Evolutionary conservation across 139 green algal genomes (phyloP).

Genomic region (Tetraselmis striata): DNA sequence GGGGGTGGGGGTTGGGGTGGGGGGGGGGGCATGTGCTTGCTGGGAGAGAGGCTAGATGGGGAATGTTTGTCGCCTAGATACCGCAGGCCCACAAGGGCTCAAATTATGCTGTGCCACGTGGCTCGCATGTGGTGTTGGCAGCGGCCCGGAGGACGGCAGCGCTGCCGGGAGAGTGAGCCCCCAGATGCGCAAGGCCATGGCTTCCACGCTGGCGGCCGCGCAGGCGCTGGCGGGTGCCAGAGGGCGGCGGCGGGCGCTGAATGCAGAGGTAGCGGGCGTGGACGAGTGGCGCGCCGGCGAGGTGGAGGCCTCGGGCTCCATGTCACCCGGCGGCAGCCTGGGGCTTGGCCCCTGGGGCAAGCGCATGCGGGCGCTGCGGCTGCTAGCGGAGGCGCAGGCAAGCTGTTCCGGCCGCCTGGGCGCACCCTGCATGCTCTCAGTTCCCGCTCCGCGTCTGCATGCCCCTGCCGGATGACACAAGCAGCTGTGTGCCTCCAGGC

Average conservation of each 20-base stretch:
- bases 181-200: background rate
- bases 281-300: background rate
- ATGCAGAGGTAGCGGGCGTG: background rate
- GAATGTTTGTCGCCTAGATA: too few relatives aligned
- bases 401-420: too few relatives aligned
- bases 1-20: too few relatives aligned
- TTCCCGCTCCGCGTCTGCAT: too few relatives aligned
- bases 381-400: background rate
- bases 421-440: too few relatives aligned
- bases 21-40: too few relatives aligned
- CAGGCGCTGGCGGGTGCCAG: background rate
- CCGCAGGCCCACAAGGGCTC: too few relatives aligned
- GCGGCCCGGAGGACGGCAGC: background rate
- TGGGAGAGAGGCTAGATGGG: too few relatives aligned
- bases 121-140: too few relatives aligned
- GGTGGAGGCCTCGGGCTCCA: background rate
- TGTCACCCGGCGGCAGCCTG: background rate
- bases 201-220: background rate
- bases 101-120: too few relatives aligned
- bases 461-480: too few relatives aligned
- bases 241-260: background rate
- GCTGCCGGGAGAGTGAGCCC: background rate
- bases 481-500: background rate
- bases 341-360: background rate
- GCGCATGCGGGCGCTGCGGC: background rate